Evolutionary conservation across 345 rosid genomes (phyloP), one percentile per base, ranked within the genome.

Genomic region (Lumnitzera littorea): DNA sequence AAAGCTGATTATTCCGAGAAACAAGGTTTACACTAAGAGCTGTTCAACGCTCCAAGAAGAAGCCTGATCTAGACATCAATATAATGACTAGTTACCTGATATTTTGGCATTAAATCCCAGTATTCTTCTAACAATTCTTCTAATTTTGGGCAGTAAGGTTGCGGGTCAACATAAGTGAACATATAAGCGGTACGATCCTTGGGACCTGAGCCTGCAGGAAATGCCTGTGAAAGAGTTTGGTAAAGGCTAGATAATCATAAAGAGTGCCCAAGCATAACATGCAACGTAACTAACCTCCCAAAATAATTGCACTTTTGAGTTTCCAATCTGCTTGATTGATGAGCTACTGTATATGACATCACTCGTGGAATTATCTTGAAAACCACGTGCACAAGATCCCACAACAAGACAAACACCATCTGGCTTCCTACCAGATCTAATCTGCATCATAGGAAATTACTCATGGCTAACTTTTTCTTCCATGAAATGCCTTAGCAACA

Each of bases 391-490:
- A 76, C 96, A 92, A 71, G 94, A 82, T 64, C 98, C 96, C 66
- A 92, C 98, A 55, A 92, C 98, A 61, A 92, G 96, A 75, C 98
- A 92, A 64, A 89, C 80, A 2, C 98, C 98, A 76, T 92, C 96
- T 24, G 98, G 96, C 78, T 89, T 92, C 65, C 66, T 72, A 67
- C 94, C 91, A 56, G 79, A 52, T 73, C 96, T 78, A 70, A 92
- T 89, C 98, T 92, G 67, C 48, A 41, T 47, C 13, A 63, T 48
- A 51, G 62, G 46, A 57, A 27, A 41, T 9, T 17, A 50, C 48
- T 36, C 15, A 13, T 5, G 25, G 55, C 51, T 36, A 5, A 36
- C 2, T 36, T 5, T 5, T 36, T 36, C 43, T 36, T 36, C 9
- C 10, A 4, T 36, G 43, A 7, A 36, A 36, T 36, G 43, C 43